These are phyloP conservation scores for Staphylotrichum longicolle DNA, from an alignment of 495 filamentous ascomycete species.

Conservation along the genomic window DNA sequence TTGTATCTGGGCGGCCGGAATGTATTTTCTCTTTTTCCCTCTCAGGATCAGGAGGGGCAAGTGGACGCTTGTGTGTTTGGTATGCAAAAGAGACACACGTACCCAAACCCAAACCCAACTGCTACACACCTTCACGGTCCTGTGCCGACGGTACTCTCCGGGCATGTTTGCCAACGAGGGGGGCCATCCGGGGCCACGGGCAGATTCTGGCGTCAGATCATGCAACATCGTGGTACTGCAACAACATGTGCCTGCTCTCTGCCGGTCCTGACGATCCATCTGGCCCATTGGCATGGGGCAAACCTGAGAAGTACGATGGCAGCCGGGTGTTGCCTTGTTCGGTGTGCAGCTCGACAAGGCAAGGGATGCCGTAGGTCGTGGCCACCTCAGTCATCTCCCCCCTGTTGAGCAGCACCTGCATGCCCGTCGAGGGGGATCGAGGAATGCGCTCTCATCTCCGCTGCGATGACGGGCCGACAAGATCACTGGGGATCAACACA, in stretches of 20 bases:
- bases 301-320: background rate
- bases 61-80: background rate
- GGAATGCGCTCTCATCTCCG: constrained; percentile 21
- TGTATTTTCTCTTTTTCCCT: background rate
- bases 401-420: background rate
- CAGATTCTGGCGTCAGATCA: constrained; percentile 28
- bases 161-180: background rate
- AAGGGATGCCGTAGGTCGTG: background rate
- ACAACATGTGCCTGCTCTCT: background rate
- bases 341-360: background rate
- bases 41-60: background rate
- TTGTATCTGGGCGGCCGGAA: background rate
- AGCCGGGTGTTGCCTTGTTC: background rate
- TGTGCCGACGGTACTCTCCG: background rate
- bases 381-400: background rate
- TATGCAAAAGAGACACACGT: constrained; percentile 1
- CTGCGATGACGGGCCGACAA: constrained; percentile 14
- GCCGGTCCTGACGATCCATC: background rate
- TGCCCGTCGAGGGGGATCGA: background rate
- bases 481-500: constrained; percentile 7
- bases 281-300: constrained; percentile 6
- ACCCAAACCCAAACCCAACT: too few species aligned
- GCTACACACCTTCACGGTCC: too few species aligned
- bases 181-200: constrained; percentile 11
- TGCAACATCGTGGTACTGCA: constrained; percentile 17